A percentile compares a stretch with the other conserved stretches of the same genome.
Conservation (phyloP, 2,329 filamentous ascomycete species). For the Phialophora expanda region DNA sequence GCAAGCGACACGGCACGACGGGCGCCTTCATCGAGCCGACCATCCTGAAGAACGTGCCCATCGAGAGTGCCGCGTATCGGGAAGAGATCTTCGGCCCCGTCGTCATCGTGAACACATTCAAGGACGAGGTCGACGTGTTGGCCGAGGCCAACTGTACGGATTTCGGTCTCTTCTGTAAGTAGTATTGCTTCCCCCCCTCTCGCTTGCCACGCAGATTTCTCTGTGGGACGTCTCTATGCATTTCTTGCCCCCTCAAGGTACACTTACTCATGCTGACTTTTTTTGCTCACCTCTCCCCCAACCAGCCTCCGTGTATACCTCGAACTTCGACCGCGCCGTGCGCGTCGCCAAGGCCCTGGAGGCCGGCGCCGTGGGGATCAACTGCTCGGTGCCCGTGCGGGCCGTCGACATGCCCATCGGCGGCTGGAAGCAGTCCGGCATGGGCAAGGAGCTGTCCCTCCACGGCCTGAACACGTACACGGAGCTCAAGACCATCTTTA, state of each 20-base stretch:
- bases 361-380: conserved; percentile 52
- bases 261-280: too few relatives aligned
- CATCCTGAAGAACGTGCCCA: conserved; percentile 15
- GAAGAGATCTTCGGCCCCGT: conserved; percentile 53
- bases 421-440: conserved; percentile 52
- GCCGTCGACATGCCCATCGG: conserved; percentile 49
- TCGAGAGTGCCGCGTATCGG: conserved; percentile 48
- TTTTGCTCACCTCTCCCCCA: too few relatives aligned
- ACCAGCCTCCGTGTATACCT: conserved; percentile 51
- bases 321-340: conserved; percentile 47
- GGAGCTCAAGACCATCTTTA: conserved; percentile 47
- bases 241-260: too few relatives aligned
- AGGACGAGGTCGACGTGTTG: conserved; percentile 47
- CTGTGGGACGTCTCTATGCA: too few relatives aligned
- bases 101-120: conserved; percentile 47
- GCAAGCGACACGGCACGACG: conserved; percentile 58
- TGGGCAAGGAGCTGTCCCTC: conserved; percentile 55
- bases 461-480: conserved; percentile 48
- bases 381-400: conserved; percentile 52
- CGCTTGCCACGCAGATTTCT: too few relatives aligned
- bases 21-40: conserved; percentile 46
- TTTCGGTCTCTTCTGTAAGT: conserved; percentile 48
- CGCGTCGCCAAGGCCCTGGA: conserved; percentile 49
- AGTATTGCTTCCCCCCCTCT: not conserved
- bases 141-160: conserved; percentile 46